These are phyloP conservation scores for Pistacia atlantica DNA, from an alignment of 345 rosid genomes.

Conservation along the genomic window DNA sequence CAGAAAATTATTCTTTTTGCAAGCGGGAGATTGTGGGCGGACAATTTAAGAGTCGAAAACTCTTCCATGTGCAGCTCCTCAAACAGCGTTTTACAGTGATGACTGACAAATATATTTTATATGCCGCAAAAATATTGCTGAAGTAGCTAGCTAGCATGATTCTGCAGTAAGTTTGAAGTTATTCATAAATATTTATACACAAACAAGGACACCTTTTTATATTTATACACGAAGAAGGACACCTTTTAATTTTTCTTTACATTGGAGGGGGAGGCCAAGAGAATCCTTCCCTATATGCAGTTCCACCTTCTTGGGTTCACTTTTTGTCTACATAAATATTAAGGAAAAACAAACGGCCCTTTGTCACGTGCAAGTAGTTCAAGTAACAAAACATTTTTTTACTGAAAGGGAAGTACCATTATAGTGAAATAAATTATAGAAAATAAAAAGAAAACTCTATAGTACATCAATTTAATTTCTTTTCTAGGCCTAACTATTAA, in stretches of 20 bases:
- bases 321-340: not conserved
- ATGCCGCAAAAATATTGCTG: no score
- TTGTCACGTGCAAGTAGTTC: not conserved
- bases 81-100: not conserved
- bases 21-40: not conserved
- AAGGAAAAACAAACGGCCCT: not conserved
- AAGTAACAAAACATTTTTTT: not conserved
- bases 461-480: not conserved
- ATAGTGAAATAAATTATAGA: not conserved
- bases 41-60: not conserved
- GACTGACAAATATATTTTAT: no score
- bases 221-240: not conserved
- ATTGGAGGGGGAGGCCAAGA: not conserved
- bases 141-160: no score
- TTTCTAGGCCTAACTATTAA: not conserved
- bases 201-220: no score
- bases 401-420: no score
- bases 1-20: not conserved
- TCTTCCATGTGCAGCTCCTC: constrained; percentile 38
- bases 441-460: not conserved
- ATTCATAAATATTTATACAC: no score
- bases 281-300: not conserved
- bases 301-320: not conserved
- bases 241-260: not conserved
- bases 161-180: no score